A percentile compares a stretch with the other conserved stretches of the same genome.
Evolutionary conservation across 2,329 filamentous ascomycete species (phyloP).

Genomic region (Ophioceras dolichostomum): DNA sequence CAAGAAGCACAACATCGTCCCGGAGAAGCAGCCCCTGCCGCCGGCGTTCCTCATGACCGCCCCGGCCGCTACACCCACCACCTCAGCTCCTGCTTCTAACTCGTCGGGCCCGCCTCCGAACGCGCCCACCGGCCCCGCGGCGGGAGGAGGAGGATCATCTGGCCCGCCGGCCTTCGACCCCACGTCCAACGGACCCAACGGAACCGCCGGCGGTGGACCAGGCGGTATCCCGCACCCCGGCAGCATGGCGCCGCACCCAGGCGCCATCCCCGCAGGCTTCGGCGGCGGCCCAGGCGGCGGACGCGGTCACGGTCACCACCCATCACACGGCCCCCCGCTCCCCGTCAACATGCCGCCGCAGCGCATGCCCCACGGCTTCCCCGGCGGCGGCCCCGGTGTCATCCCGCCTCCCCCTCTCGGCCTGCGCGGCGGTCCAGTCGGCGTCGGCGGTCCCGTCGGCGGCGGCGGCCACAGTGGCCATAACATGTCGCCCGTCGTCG

Average conservation of each 20-base stretch:
- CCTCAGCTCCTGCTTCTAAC: too few relatives aligned
- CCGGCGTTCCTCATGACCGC: constrained; percentile 51
- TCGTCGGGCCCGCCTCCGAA: not conserved
- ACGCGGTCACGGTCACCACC: not conserved
- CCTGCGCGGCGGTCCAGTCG: constrained; percentile 12
- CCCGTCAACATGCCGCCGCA: constrained; percentile 2
- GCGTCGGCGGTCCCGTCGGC: constrained; percentile 18
- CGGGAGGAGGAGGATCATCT: constrained; percentile 3
- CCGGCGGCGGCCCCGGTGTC: constrained; percentile 17
- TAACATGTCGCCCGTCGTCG: not conserved
- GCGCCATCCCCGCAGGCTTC: not conserved
- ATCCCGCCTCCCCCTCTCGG: constrained; percentile 6
- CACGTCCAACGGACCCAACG: too few relatives aligned
- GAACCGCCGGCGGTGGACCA: not conserved
- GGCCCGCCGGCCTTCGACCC: constrained; percentile 6
- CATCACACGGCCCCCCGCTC: too few relatives aligned
- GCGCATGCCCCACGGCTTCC: constrained; percentile 18
- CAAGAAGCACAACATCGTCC: constrained; percentile 85
- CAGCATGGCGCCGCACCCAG: not conserved
- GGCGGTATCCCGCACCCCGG: not conserved
- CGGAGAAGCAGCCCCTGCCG: constrained; percentile 64
- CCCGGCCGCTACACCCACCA: constrained; percentile 8
- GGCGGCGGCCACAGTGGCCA: constrained; percentile 17
- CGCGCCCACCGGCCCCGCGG: not conserved
- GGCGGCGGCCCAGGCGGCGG: too few relatives aligned